Evolutionary conservation across 1,284 basidiomycete species (phyloP).

Genomic region (Cutaneotrichosporon sp.): DNA sequence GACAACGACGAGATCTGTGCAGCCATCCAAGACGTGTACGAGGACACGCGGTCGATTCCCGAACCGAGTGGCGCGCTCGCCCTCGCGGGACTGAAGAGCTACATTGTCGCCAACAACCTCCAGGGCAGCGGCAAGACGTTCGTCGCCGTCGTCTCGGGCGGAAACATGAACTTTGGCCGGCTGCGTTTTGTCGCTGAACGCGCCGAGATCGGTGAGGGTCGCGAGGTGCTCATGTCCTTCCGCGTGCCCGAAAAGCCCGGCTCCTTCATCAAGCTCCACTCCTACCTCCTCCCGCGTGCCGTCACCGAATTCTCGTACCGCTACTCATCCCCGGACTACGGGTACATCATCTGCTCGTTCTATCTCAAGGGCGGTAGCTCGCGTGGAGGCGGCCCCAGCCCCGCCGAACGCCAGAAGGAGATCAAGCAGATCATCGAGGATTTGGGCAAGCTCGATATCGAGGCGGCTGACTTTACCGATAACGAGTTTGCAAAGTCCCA

Average conservation of each 20-base stretch:
- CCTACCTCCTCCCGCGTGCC: conserved; percentile 78
- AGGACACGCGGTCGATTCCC: conserved; percentile 90
- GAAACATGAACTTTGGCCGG: conserved; percentile 98
- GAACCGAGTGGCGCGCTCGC: conserved; percentile 96
- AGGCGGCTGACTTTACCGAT: conserved; percentile 82
- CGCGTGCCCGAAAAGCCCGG: conserved; percentile 89
- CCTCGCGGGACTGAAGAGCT: conserved; percentile 84
- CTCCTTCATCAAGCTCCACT: conserved; percentile 86
- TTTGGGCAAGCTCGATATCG: conserved; percentile 67
- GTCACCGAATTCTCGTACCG: conserved; percentile 98
- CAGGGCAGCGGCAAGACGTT: conserved; percentile 78
- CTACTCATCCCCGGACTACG: conserved; percentile 58
- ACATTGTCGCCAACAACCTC: conserved; percentile 76
- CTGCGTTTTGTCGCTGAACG: conserved; percentile 96
- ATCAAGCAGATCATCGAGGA: conserved; percentile 61
- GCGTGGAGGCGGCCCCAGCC: conserved; percentile 43
- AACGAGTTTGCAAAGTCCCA: conserved; percentile 96
- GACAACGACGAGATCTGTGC: conserved; percentile 97
- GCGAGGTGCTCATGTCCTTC: conserved; percentile 87
- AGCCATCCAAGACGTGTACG: conserved; percentile 97
- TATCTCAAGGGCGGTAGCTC: conserved; percentile 59
- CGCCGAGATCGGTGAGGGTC: conserved; percentile 91
- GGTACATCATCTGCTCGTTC: conserved; percentile 83
- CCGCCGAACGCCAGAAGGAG: conserved; percentile 59
- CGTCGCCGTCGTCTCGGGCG: conserved; percentile 87